Conservation (phyloP, 257 asterid genomes). For the Capsicum pubescens region DNA sequence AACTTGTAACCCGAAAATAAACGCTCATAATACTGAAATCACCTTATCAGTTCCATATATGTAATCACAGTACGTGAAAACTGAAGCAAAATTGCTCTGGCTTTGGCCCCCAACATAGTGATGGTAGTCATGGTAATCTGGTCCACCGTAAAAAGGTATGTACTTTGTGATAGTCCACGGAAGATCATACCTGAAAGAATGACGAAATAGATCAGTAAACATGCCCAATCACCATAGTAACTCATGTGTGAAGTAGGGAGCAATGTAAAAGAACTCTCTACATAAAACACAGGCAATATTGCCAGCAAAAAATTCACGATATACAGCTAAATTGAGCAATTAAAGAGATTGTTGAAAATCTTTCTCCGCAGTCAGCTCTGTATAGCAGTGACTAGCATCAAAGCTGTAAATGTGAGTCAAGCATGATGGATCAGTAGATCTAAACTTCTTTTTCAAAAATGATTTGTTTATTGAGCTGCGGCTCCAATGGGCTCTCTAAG, state of each 20-base stretch:
- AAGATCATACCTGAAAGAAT: constrained; percentile 70
- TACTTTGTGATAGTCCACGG: constrained; percentile 95
- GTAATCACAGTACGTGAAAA: constrained; percentile 95
- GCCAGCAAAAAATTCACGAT: background rate
- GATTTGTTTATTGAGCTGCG: background rate
- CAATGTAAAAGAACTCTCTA: background rate
- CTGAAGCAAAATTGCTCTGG: constrained; percentile 98
- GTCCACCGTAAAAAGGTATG: constrained; percentile 94
- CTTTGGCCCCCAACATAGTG: constrained; percentile 97
- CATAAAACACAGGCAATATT: background rate
- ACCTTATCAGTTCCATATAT: constrained; percentile 99
- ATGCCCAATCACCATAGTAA: background rate
- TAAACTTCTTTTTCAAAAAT: background rate
- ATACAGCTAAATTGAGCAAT: background rate
- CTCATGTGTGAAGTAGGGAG: constrained; percentile 9
- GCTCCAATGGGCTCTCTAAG: background rate
- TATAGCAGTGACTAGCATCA: background rate
- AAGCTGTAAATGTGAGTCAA: background rate
- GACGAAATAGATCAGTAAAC: constrained; percentile 22
- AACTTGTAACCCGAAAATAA: background rate
- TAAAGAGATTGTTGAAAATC: background rate
- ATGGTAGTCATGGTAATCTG: constrained; percentile 98
- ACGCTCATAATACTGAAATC: constrained; percentile 16
- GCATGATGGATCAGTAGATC: background rate
- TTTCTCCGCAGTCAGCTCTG: background rate